Conservation (phyloP, 2,329 filamentous ascomycete genomes). For the Fusarium pseudograminearum region DNA sequence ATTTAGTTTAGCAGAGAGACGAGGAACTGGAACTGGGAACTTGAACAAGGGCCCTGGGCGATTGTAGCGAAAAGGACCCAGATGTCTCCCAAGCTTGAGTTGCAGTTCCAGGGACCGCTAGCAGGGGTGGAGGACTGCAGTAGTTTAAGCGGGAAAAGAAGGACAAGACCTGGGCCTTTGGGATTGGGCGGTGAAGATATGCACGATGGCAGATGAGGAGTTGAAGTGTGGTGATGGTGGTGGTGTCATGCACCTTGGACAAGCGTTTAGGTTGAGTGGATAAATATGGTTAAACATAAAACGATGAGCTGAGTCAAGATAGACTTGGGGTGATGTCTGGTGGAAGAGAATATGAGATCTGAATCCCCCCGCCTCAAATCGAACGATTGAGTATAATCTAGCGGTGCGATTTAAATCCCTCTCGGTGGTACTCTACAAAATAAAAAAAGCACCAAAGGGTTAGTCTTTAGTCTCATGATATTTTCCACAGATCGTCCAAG, state of each 20-base stretch:
- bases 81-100: constrained; percentile 12
- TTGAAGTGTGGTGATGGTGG: constrained; percentile 6
- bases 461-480: constrained; percentile 16
- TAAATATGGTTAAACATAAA: background rate
- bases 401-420: constrained; percentile 24
- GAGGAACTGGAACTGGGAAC: background rate
- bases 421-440: background rate
- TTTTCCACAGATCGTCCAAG: constrained; percentile 17
- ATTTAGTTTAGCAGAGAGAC: constrained; percentile 3
- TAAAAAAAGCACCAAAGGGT: background rate
- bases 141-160: constrained; percentile 29
- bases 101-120: constrained; percentile 21
- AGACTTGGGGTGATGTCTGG: background rate
- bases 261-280: constrained; percentile 31
- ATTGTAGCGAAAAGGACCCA: background rate
- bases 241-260: constrained; percentile 47
- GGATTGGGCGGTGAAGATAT: constrained; percentile 47
- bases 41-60: background rate
- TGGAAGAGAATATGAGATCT: background rate
- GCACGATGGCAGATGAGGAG: constrained; percentile 23
- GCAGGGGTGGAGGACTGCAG: constrained; percentile 17
- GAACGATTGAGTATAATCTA: constrained; percentile 24
- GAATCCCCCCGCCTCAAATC: constrained; percentile 1
- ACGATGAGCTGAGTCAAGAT: constrained; percentile 5
- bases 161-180: background rate